A percentile compares a stretch with the other conserved stretches of the same genome.
These are phyloP conservation scores for Citrus reticulata DNA, from an alignment of 345 rosid genomes.

Conservation along the genomic window DNA sequence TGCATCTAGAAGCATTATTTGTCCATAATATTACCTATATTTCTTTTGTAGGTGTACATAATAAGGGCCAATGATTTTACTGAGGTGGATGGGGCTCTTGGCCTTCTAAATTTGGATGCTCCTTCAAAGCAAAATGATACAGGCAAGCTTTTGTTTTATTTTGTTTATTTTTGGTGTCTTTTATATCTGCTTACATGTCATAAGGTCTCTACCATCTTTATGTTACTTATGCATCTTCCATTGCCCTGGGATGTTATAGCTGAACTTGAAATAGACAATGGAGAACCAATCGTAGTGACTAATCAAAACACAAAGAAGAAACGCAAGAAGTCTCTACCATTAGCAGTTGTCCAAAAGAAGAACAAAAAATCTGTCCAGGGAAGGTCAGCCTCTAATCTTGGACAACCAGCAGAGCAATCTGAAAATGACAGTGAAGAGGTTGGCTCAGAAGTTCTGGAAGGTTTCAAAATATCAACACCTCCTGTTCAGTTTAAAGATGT, in stretches of 20 bases:
- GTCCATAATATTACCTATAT: background rate
- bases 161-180: background rate
- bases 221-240: background rate
- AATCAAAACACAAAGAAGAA: slow-evolving; percentile 33
- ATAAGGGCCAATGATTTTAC: slow-evolving; percentile 54
- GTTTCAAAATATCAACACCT: slow-evolving; percentile 36
- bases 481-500: slow-evolving; percentile 40
- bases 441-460: slow-evolving; percentile 66
- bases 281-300: slow-evolving; percentile 12
- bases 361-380: slow-evolving; percentile 31
- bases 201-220: background rate
- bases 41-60: slow-evolving; percentile 46
- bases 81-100: slow-evolving; percentile 68
- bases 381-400: slow-evolving; percentile 17
- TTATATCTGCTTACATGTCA: slow-evolving; percentile 4
- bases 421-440: slow-evolving; percentile 67
- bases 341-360: slow-evolving; percentile 38
- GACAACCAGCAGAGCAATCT: slow-evolving; percentile 41
- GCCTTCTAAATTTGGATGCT: slow-evolving; percentile 68
- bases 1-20: background rate
- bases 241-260: slow-evolving; percentile 13
- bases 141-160: slow-evolving; percentile 35
- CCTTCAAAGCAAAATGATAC: slow-evolving; percentile 39
- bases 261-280: slow-evolving; percentile 15
- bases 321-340: slow-evolving; percentile 48